Base-by-base conservation (phyloP, 2,329 filamentous ascomycete species). In the Fusarium sp. region DNA sequence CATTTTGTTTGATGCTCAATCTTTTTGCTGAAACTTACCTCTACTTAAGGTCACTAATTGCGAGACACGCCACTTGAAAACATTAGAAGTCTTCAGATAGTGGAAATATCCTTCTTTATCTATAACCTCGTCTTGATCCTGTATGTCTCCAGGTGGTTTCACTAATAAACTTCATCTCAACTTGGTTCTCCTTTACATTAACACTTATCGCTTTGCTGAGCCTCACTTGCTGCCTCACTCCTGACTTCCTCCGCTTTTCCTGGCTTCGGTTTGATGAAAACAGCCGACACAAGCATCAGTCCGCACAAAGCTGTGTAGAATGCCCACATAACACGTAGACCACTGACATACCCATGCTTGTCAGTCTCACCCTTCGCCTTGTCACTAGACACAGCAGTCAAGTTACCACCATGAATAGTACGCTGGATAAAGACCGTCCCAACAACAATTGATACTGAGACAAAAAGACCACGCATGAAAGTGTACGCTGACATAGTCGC, bases 381-480 rank as follows among this genome's bases (percentile, higher is more conserved):
- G 1, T 70, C 54, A 6, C 58, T 41, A 2, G 63, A 66, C 11
- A 69, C 64, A 12, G 70, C 48, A 4, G 73, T 74, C 45, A 76
- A 44, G 21, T 63, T 69, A 7, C 66, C 74, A 16, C 63, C 60
- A 6, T 65, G 62, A 14, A 76, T 60, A 15, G 63, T 67, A 5
- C 74, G 61, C 21, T 94, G 90, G 82, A 95, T 94, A 31, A 95
- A 86, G 33, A 94, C 91, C 16, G 92, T 90, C 39, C 93, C 93
- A 35, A 94, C 84, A 4, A 94, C 92, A 55, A 94, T 87, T 1
- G 89, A 90, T 16, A 90, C 86, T 2, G 90, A 87, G 0, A 90
- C 92, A 14, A 89, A 90, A 3, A 94, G 83, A 69, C 92, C 91
- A 27, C 92, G 89, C 14, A 91, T 84, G 76, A 93, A 93, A 4